phyloP scores from a whole-genome alignment of 2,329 filamentous ascomycete genomes.

The Mycosphaerella arachidis region DNA sequence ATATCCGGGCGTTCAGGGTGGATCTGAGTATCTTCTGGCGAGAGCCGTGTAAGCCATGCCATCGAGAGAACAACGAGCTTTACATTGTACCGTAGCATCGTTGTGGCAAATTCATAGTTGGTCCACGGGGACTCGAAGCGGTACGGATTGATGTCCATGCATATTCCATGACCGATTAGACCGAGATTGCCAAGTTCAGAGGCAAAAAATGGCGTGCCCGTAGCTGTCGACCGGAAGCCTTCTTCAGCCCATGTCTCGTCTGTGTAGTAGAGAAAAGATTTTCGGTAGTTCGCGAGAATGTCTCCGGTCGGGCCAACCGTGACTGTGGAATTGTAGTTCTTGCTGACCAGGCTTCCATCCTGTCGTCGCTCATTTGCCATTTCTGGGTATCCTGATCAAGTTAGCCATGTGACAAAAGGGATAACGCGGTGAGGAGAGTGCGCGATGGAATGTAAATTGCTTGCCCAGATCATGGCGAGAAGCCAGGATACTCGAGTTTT shows the following conservation, averaged over 20 bases:
- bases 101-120: conserved; percentile 54
- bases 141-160: conserved; percentile 61
- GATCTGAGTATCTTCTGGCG: conserved; percentile 47
- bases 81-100: conserved; percentile 53
- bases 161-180: conserved; percentile 43
- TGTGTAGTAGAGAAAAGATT: conserved; percentile 62
- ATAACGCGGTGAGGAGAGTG: not conserved
- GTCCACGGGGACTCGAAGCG: conserved; percentile 55
- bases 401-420: not conserved
- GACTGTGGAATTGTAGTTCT: conserved; percentile 56
- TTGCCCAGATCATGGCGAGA: not conserved
- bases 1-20: conserved; percentile 58
- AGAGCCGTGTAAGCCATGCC: conserved; percentile 66
- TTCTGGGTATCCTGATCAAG: conserved; percentile 60
- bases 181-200: conserved; percentile 37
- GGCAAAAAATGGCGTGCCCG: conserved; percentile 34
- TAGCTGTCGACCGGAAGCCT: conserved; percentile 15
- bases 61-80: conserved; percentile 67
- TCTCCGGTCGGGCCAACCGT: conserved; percentile 52
- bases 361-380: conserved; percentile 24
- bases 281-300: conserved; percentile 58
- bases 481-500: not conserved
- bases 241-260: conserved; percentile 58
- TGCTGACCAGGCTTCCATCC: conserved; percentile 9
- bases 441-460: not conserved